phyloP scores from a whole-genome alignment of 2,329 filamentous ascomycete species.

The Cladosporium austrohemisphaericum region DNA sequence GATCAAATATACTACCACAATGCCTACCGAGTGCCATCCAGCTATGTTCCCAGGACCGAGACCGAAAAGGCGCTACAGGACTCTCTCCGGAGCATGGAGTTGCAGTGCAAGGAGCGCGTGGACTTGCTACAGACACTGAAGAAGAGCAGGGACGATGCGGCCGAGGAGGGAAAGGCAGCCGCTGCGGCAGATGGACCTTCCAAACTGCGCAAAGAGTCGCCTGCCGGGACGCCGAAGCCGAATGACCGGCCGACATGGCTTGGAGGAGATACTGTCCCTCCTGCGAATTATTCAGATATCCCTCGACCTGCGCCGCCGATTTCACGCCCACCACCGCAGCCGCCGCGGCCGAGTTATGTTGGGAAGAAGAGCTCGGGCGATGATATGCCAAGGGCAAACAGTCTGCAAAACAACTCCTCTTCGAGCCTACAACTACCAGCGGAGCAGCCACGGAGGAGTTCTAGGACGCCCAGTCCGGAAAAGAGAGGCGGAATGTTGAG shows the following conservation, averaged over 20 bases:
- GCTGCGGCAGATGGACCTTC: conserved; percentile 14
- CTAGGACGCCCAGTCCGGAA: conserved; percentile 60
- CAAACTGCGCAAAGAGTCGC: conserved; percentile 12
- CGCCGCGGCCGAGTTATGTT: conserved; percentile 45
- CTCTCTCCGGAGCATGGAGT: conserved; percentile 75
- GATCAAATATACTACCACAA: conserved; percentile 86
- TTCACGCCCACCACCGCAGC: conserved; percentile 30
- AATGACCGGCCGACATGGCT: conserved; percentile 57
- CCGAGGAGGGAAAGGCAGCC: conserved; percentile 34
- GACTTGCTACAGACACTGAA: conserved; percentile 80
- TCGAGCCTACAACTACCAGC: conserved; percentile 23
- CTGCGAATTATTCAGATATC: conserved; percentile 74
- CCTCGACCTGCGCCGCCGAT: conserved; percentile 60
- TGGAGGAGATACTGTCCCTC: conserved; percentile 76
- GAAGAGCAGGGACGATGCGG: conserved; percentile 57
- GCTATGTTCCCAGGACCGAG: conserved; percentile 68
- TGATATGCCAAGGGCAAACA: conserved; percentile 26
- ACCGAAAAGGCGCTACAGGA: conserved; percentile 80
- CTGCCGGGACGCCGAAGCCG: conserved; percentile 10
- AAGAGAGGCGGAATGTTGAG: conserved; percentile 55
- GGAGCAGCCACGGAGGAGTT: conserved; percentile 39
- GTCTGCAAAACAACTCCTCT: conserved; percentile 22
- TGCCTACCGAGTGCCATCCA: conserved; percentile 66
- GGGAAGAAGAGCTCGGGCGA: conserved; percentile 45
- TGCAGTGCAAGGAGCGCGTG: conserved; percentile 90